Percentiles rank a stretch among this genome's conserved stretches.
These are phyloP conservation scores for Lichina pygmaea DNA, from an alignment of 495 filamentous ascomycete species.

Conservation along the genomic window DNA sequence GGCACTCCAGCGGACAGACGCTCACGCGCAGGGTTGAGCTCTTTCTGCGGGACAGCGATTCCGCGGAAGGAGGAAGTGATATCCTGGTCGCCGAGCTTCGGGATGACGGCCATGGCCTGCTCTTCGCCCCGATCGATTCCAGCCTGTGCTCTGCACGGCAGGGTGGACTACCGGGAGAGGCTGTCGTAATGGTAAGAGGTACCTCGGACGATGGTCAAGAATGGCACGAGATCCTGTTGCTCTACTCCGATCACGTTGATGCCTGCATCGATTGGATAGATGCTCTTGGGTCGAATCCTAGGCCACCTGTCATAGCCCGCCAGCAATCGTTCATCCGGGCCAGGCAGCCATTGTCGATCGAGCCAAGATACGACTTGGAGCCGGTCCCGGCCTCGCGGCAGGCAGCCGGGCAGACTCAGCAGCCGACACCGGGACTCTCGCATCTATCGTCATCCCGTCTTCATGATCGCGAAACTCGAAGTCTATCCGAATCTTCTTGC, in stretches of 20 bases:
- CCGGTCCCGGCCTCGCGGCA: too few species aligned
- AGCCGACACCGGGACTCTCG: too few species aligned
- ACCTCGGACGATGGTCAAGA: constrained; percentile 20
- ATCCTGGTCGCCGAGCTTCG: constrained; percentile 77
- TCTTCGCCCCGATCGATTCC: constrained; percentile 60
- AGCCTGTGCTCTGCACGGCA: constrained; percentile 49
- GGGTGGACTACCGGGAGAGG: constrained; percentile 38
- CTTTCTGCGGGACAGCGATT: constrained; percentile 50
- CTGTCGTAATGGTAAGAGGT: constrained; percentile 69
- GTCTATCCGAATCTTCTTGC: too few species aligned
- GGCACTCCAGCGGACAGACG: constrained; percentile 71
- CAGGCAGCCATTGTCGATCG: too few species aligned
- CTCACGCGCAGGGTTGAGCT: constrained; percentile 78
- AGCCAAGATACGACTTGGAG: too few species aligned
- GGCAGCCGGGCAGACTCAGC: too few species aligned
- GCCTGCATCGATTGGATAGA: constrained; percentile 69
- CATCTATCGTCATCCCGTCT: too few species aligned
- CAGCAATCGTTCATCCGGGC: background rate
- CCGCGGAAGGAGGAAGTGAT: constrained; percentile 37
- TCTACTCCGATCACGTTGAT: constrained; percentile 43
- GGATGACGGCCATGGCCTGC: constrained; percentile 46
- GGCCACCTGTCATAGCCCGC: constrained; percentile 31
- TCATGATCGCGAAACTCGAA: too few species aligned
- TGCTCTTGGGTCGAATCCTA: constrained; percentile 48
- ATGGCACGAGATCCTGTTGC: constrained; percentile 62